Evolutionary conservation across 345 rosid species (phyloP).

Genomic region (Lepidium didymum): DNA sequence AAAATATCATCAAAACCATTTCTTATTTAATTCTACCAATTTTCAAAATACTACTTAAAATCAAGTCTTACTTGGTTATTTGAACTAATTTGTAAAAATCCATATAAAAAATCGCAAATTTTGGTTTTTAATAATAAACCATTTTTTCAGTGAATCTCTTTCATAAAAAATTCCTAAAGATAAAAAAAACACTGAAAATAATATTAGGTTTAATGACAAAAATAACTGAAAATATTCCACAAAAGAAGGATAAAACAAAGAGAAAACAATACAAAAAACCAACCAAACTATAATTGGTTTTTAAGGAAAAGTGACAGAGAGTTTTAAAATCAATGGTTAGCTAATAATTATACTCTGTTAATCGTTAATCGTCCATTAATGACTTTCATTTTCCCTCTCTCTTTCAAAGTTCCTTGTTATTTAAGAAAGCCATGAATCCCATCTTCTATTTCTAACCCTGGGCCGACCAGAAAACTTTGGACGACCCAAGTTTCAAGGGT

Average conservation of each 20-base stretch:
- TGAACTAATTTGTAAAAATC: no score
- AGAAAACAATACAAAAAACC: background rate
- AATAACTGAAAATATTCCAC: constrained; percentile 18
- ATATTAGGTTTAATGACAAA: constrained; percentile 6
- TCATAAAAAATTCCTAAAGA: background rate
- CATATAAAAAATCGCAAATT: no score
- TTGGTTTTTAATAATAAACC: background rate
- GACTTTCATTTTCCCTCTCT: constrained; percentile 9
- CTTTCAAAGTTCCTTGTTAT: constrained; percentile 16
- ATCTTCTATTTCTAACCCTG: constrained; percentile 23
- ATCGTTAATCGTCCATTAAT: constrained; percentile 24
- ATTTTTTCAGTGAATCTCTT: background rate
- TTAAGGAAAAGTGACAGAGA: background rate
- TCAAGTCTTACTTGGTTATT: no score
- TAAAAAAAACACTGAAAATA: background rate
- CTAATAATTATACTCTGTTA: constrained; percentile 17
- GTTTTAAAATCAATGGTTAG: constrained; percentile 8
- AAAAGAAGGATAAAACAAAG: constrained; percentile 24
- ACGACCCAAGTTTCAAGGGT: constrained; percentile 27
- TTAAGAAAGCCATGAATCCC: constrained; percentile 19
- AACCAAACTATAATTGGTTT: constrained; percentile 27
- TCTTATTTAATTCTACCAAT: no score
- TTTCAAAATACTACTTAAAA: no score
- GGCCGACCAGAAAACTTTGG: constrained; percentile 30
- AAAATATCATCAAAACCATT: no score